Evolutionary conservation across 257 asterid species (phyloP).

Genomic region (Parsonsia alboflavescens): DNA sequence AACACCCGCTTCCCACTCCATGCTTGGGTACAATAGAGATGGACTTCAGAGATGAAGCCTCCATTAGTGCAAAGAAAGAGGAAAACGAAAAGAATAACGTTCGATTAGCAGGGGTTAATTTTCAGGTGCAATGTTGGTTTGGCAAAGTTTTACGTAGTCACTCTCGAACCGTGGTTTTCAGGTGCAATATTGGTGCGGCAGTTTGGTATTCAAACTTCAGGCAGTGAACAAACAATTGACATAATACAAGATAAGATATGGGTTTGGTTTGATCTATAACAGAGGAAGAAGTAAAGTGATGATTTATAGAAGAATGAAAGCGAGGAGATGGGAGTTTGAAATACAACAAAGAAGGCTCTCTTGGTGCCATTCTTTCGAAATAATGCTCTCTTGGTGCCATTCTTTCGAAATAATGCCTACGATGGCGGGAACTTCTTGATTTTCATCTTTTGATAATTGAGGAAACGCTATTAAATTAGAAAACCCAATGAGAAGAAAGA

Average conservation of each 20-base stretch:
- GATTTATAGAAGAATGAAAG: conserved; percentile 27
- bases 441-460: conserved; percentile 14
- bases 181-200: conserved; percentile 35
- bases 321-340: conserved; percentile 64
- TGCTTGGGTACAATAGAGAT: conserved; percentile 3
- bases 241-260: conserved; percentile 31
- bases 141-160: conserved; percentile 26
- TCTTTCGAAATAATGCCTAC: conserved; percentile 37
- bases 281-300: conserved; percentile 42
- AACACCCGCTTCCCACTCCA: conserved; percentile 7
- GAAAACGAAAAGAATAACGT: conserved; percentile 23
- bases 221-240: conserved; percentile 40
- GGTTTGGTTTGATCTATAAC: conserved; percentile 59
- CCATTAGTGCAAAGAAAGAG: conserved; percentile 4
- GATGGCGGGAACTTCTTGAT: conserved; percentile 29
- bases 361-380: conserved; percentile 67
- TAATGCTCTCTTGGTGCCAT: conserved; percentile 88
- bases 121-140: conserved; percentile 36
- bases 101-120: conserved; percentile 18
- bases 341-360: conserved; percentile 56
- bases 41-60: conserved; percentile 8
- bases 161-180: conserved; percentile 21
- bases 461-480: neutral
- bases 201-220: conserved; percentile 13
- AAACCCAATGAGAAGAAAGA: conserved; percentile 31